A percentile compares a stretch with the other conserved stretches of the same genome.
phyloP scores from a whole-genome alignment of 2,329 filamentous ascomycete species.

The Epichloe bromicola region DNA sequence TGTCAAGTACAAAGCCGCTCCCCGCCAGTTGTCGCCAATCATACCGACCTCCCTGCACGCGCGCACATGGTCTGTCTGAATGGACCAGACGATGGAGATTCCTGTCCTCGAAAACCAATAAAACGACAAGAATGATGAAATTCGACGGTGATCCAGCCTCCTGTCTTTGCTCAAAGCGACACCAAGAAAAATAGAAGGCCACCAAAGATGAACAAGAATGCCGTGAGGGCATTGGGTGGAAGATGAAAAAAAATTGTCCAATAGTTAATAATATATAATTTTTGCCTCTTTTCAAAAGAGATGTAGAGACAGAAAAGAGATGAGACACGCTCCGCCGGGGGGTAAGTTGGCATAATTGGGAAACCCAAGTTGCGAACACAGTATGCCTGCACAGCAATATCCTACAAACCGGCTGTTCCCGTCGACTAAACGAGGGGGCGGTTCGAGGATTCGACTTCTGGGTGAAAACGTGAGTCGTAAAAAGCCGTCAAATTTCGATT shows the following conservation, averaged over 20 bases:
- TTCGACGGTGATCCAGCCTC: constrained; percentile 2
- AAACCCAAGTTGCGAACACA: too few species aligned
- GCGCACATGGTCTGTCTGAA: background rate
- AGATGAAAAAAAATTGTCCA: background rate
- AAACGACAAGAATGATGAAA: background rate
- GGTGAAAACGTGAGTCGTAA: background rate
- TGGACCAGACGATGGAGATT: background rate
- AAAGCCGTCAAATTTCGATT: background rate
- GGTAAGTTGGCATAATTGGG: too few species aligned
- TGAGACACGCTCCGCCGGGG: too few species aligned
- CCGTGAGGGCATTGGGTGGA: background rate
- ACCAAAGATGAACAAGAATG: background rate
- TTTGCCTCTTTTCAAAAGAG: background rate
- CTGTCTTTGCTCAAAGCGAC: background rate
- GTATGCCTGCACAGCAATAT: too few species aligned
- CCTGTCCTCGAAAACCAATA: background rate
- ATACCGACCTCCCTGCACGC: background rate
- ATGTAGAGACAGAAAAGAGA: too few species aligned
- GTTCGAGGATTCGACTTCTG: background rate
- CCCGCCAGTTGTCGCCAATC: background rate
- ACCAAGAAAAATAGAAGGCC: background rate
- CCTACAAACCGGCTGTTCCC: too few species aligned
- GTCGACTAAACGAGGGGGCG: too few species aligned
- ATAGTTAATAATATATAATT: background rate
- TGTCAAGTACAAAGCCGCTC: background rate